A percentile compares a stretch with the other conserved stretches of the same genome.
Evolutionary conservation across 768 basidiomycete species (phyloP).

Genomic region (Tephrocybe sp.): DNA sequence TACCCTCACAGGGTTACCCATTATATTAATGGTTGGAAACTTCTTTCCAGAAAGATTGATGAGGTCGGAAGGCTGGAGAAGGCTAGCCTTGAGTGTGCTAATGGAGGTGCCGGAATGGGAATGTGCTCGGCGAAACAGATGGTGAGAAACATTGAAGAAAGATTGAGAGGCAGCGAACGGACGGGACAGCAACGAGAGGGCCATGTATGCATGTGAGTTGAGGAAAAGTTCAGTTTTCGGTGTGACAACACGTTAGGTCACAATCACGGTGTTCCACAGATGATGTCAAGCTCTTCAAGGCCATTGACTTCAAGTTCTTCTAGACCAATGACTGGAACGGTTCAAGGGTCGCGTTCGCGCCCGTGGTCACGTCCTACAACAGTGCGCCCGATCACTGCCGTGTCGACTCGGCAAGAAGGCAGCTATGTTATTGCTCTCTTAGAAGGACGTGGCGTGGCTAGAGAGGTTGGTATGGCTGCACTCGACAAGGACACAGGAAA

Average conservation of each 20-base stretch:
- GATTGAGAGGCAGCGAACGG: too few species aligned
- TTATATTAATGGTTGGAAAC: background rate
- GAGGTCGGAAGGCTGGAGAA: background rate
- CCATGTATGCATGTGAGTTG: too few species aligned
- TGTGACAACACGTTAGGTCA: too few species aligned
- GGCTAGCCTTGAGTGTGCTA: background rate
- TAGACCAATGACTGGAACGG: background rate
- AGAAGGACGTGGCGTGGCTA: slow-evolving; percentile 75
- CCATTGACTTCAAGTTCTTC: too few species aligned
- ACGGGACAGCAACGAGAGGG: too few species aligned
- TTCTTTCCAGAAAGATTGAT: background rate
- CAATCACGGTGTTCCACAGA: too few species aligned
- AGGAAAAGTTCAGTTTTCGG: too few species aligned
- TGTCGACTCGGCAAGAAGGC: slow-evolving; percentile 56
- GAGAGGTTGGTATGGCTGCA: slow-evolving; percentile 87
- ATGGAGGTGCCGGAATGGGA: too few species aligned
- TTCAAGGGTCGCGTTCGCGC: slow-evolving; percentile 24
- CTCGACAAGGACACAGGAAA: slow-evolving; percentile 79
- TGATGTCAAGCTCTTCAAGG: too few species aligned
- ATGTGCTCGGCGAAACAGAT: too few species aligned
- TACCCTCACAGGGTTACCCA: background rate
- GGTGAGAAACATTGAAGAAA: too few species aligned
- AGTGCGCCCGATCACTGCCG: slow-evolving; percentile 66
- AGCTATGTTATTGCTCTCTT: slow-evolving; percentile 69
- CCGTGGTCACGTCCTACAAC: slow-evolving; percentile 60